Evolutionary conservation across 2,329 filamentous ascomycete genomes (phyloP), one percentile per base, ranked within the genome.

Genomic region (Proliferodiscus dingleyae): DNA sequence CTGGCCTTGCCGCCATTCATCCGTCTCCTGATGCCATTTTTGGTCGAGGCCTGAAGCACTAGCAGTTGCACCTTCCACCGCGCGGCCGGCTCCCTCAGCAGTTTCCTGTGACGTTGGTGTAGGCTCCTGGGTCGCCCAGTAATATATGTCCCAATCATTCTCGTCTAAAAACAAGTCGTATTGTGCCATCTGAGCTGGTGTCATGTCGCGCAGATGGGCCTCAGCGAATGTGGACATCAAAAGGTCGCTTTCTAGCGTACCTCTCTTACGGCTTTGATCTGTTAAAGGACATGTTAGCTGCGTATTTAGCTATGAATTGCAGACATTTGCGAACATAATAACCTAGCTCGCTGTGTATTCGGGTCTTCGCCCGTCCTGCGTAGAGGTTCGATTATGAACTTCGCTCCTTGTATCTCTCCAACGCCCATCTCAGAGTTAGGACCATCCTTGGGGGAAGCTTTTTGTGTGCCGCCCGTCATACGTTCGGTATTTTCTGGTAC

Each of bases 61-160:
- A 15, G 49, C 22, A 34, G 49, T 54, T 40, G 53, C 70, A 54
- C 52, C 57, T 39, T 57, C 46, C 7, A 51, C 24, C 18, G 66
- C 66, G 2, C 68, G 60, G n/a, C 67, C 68, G 21, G 67, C 70
- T 22, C 76, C 73, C 54, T 80, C 76, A 4, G 75, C 73, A 37
- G 73, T 73, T 46, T 79, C 72, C 43, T 72, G 66, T 26, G 80
- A 75, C n/a, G 77, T 77, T 1, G 74, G 70, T 4, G 77, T 70
- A 10, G 83, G 75, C 58, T 89, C 82, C 68, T 98, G 93, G 13
- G 93, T 98, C 3, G 87, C 89, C 93, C 93, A 98, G 76, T 98
- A 98, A 75, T 98, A 98, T 51, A 98, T 96, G 66, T 98, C 93
- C 93, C 93, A 98, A 72, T 98, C 93, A 68, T 98, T 98, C 71